Base-by-base conservation (phyloP, 768 basidiomycete species). In the Tylopilus subfusipes region DNA sequence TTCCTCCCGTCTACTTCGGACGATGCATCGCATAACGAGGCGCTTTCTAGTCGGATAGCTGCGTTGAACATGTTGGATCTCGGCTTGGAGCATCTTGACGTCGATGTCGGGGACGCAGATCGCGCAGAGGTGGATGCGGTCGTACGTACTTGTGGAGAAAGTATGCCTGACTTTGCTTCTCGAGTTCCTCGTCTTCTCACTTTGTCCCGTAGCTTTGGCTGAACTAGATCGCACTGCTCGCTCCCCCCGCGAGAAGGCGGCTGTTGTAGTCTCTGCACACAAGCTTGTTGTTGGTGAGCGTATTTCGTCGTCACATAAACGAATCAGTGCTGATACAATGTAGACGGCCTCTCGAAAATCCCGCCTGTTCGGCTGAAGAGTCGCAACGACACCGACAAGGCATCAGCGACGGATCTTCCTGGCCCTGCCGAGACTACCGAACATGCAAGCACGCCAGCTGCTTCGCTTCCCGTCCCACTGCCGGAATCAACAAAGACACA, bases 51-150 rank as follows among this genome's bases (percentile, higher is more conserved):
- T 64, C 84, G 95, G 6, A 85, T 98, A 16, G 92, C 93, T 14
- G 95, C 94, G 1, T 76, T 99, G 42, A 94, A 95, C 60, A 82
- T 94, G 78, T 77, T 98, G 2, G 96, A 98, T 68, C 76, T 99
- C 0, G 80, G 85, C 2, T 75, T 98, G 11, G 86, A 88, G 36
- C 94, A 98, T 72, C 82, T 99, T 1, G 96, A 95, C 16, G 80
- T 98, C 10, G 85, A 92, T 49, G 82, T 91, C 0, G 85, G 83
- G 3, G 59, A 68, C 5, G 74, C 73, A 1, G 73, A 78, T 5
- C 78, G 64, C 0, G 60, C 78, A 45, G 74, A 74, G 22, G 73
- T 96, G 13, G 79, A 86, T 44, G 71, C 72, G 3, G 82, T 97
- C 10, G 81, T 93, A 0, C 80, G 76, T 50, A 74, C 75, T 0